Base-by-base conservation (phyloP, 352 stramenopile species). In the Globisporangium lucens region DNA sequence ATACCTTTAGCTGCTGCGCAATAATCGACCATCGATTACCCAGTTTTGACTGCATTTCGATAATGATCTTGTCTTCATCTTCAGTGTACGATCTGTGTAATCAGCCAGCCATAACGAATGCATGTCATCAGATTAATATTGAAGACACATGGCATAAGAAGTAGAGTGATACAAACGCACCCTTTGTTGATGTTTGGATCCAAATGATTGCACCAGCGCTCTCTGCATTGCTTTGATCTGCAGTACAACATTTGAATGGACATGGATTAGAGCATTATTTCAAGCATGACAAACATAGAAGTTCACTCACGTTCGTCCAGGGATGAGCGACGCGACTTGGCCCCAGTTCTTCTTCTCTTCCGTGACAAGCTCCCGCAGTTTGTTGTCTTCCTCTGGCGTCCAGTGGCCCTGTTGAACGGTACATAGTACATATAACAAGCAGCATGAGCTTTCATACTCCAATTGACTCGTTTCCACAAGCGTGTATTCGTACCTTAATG, bases 11-110 rank as follows among this genome's bases (percentile, higher is more conserved):
- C 35, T 94, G 87, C 62, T 96, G 87, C 0, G 93, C 93, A 67
- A 98, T 98, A 56, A 96, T 94, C 2, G 91, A 97, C 93, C 93
- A 98, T 6, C 90, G 85, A 56, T 97, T 98, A 7, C 93, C 93
- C 47, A 97, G 82, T 62, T 93, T 95, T 29, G 89, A 83, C 72
- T 98, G 92, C 79, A 98, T 95, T 60, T 96, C 86, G n/a, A 97
- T 74, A 41, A 98, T 96, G 69, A 97, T 91, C 13, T 92, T 87
- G 74, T 98, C 93, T 73, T 98, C 93, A 36, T 97, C 91, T 35
- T 94, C 77, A 13, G 91, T 94, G 69, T 96, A 96, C 36, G 85
- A 81, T 53, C 88, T 96, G 65, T 49, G 33, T 35, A 61, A 33
- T 22, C 5, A 61, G 13, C n/a, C 33, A 58, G 13, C n/a, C 56